Percentiles rank a stretch among this genome's conserved stretches.
Conservation (phyloP, 2,329 filamentous ascomycete species). For the Aspergillus quadrilineatus region DNA sequence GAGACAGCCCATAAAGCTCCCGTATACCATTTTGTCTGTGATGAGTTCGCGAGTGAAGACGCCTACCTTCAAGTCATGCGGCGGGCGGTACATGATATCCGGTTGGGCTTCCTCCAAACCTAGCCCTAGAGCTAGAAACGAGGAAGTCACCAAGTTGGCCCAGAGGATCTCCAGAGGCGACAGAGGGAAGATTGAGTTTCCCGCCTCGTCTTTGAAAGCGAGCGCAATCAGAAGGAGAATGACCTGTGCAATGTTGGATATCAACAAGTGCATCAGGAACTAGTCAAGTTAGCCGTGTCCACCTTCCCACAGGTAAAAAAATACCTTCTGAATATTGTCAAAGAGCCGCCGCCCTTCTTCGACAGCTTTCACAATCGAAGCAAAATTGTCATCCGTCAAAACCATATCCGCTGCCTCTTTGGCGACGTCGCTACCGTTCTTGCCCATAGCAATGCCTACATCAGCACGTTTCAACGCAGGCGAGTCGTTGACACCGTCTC, state of each 20-base stretch:
- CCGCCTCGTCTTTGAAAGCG: constrained; percentile 69
- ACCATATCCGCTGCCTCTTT: constrained; percentile 62
- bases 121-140: constrained; percentile 80
- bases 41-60: constrained; percentile 45
- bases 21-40: constrained; percentile 44
- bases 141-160: constrained; percentile 89
- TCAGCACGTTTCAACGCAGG: constrained; percentile 60
- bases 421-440: constrained; percentile 60
- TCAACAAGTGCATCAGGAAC: constrained; percentile 75
- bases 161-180: constrained; percentile 83
- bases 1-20: constrained; percentile 48
- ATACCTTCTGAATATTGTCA: constrained; percentile 56
- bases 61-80: constrained; percentile 57
- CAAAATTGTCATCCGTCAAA: constrained; percentile 52
- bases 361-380: constrained; percentile 60
- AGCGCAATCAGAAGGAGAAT: constrained; percentile 77
- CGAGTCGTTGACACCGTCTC: constrained; percentile 61
- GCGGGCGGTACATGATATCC: constrained; percentile 77
- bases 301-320: background rate
- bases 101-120: constrained; percentile 73
- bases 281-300: constrained; percentile 31
- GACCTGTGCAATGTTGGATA: constrained; percentile 81
- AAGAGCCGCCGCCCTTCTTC: constrained; percentile 61
- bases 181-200: constrained; percentile 78
- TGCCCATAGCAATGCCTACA: constrained; percentile 62